Evolutionary conservation across 345 rosid species (phyloP), one percentile per base, ranked within the genome.

Genomic region (Aegle marmelos): DNA sequence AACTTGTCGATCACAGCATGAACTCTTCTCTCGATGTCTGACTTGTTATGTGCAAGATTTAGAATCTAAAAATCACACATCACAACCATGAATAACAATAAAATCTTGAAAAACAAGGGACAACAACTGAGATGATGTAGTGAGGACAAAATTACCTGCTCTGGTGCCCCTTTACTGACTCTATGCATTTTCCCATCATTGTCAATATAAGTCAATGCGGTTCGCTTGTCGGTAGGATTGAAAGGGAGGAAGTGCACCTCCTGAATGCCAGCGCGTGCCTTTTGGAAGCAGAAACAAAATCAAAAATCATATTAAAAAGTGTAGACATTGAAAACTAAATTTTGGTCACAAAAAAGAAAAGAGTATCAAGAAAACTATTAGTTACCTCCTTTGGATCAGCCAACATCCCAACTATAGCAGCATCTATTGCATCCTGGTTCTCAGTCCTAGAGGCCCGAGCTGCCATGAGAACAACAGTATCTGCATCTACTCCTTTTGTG

Each of bases 91-190:
- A 73, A 57, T 81, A 41, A 84, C 84, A 59, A 39, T 24, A n/a
- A 79, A 5, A n/a, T 36, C 9, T 19, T 78, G 57, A 17, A 64
- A 60, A 64, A 25, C 33, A 22, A 69, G 37, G 28, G 30, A 68
- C 9, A 28, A 6, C 3, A 28, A 28, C 34, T 19, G 34, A 39
- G 41, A 50, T 28, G 70, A 28, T 41, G 7, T 65, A n/a, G 27
- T 5, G 50, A 70, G 30, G 50, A 56, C 50, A 76, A 39, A 53
- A 77, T 16, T 85, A 94, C 99, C 97, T 96, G 99, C 85, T 96
- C 99, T 0, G 99, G 99, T 69, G 99, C 99, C 74, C 99, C 99
- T 89, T 95, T 95, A 87, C 98, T 95, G 76, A 95, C 99, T 86
- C 99, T 90, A 71, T 91, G 98, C 99, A 92, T 92, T 91, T 86